Percentiles rank a stretch among this genome's conserved stretches.
Conservation (phyloP, 169 alveolate genomes). For the Cyclospora cayetanensis region DNA sequence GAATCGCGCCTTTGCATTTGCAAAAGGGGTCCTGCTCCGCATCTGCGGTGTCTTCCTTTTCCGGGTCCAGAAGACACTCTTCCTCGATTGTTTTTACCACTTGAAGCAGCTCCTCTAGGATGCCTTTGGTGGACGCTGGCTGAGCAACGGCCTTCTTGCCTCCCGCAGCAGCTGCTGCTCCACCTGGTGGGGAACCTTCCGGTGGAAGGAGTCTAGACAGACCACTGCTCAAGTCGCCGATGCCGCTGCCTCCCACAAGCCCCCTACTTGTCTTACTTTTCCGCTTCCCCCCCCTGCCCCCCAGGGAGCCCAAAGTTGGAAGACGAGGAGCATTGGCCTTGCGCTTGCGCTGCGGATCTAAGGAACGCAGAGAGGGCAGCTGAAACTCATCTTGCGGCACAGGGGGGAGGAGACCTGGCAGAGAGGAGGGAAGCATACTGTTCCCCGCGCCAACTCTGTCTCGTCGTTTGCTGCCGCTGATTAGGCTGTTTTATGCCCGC, state of each 20-base stretch:
- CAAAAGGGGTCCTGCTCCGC: constrained; percentile 17
- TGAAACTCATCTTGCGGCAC: constrained; percentile 30
- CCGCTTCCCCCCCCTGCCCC: background rate
- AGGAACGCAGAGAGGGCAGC: constrained; percentile 12
- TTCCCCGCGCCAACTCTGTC: no score
- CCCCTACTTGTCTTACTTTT: background rate
- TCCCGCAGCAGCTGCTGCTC: background rate
- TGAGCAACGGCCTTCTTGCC: background rate
- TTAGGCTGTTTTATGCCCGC: no score
- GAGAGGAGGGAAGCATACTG: background rate
- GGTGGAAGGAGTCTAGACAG: background rate
- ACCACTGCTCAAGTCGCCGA: background rate
- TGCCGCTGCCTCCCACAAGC: background rate
- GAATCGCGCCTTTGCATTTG: background rate
- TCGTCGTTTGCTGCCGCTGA: no score
- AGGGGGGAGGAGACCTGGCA: background rate
- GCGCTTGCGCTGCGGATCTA: background rate
- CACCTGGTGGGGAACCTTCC: background rate
- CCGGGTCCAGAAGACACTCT: constrained; percentile 11
- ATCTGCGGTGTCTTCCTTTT: background rate
- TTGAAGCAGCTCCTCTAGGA: background rate
- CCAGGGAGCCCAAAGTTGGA: background rate
- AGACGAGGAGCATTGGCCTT: background rate
- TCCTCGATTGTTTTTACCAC: constrained; percentile 18
- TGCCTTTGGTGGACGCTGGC: background rate